Conservation (phyloP, 805 yeast genomes). For the Sungouiella thailandica region DNA sequence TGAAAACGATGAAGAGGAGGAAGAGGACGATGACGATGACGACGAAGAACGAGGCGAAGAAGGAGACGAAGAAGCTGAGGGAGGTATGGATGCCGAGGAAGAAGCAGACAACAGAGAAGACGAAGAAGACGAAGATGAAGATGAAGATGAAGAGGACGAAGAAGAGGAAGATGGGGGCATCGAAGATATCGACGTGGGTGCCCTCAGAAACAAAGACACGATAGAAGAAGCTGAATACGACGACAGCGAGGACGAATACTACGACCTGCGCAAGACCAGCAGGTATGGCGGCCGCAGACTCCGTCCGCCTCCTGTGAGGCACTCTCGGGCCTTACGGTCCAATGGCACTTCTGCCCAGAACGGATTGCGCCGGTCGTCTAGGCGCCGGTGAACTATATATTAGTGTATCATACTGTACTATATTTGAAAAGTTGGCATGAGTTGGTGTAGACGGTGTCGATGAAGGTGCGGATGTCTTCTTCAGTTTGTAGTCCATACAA, state of each 20-base stretch:
- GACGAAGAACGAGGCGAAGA: constrained; percentile 7
- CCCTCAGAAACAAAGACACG: too few species aligned
- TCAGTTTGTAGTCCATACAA: constrained; percentile 26
- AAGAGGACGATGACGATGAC: constrained; percentile 6
- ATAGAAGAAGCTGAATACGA: too few species aligned
- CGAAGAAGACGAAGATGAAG: constrained; percentile 3
- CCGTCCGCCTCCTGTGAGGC: too few species aligned
- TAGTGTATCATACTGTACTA: constrained; percentile 4
- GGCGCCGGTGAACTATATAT: background rate
- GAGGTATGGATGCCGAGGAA: constrained; percentile 6
- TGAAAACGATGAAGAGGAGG: constrained; percentile 15
- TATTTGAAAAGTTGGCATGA: constrained; percentile 27
- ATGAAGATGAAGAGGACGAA: constrained; percentile 3
- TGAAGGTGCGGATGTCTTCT: constrained; percentile 25
- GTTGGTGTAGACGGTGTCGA: constrained; percentile 33
- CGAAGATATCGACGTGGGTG: constrained; percentile 1
- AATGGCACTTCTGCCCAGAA: too few species aligned
- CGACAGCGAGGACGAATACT: too few species aligned
- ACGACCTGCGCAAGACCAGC: too few species aligned
- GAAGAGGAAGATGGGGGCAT: constrained; percentile 2
- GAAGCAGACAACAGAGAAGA: constrained; percentile 10
- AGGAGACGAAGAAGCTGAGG: constrained; percentile 13
- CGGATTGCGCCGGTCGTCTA: constrained; percentile 3
- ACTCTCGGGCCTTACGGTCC: too few species aligned
- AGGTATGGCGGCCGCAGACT: too few species aligned